Evolutionary conservation across 2,329 filamentous ascomycete species (phyloP).

Genomic region (Pseudogymnoascus destructans): DNA sequence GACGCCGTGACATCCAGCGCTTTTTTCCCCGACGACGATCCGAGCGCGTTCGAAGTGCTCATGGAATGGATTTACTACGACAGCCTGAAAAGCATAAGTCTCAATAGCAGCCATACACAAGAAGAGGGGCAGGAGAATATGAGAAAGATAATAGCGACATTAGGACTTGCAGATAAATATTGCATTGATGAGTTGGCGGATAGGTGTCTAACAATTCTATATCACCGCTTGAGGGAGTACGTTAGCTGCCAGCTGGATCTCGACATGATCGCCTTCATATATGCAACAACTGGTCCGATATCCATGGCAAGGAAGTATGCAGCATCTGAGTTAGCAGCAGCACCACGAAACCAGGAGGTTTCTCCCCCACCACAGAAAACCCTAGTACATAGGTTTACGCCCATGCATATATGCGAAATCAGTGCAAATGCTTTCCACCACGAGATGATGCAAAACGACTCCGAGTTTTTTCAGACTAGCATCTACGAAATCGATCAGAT

Average conservation of each 20-base stretch:
- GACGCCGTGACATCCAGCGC: slow-evolving; percentile 10
- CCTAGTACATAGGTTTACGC: too few relatives aligned
- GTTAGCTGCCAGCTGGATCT: background rate
- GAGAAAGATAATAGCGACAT: background rate
- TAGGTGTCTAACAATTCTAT: background rate
- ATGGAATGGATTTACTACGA: slow-evolving; percentile 14
- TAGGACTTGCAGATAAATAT: background rate
- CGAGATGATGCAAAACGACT: too few relatives aligned
- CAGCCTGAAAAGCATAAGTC: background rate
- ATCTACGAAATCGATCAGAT: too few relatives aligned
- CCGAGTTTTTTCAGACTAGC: too few relatives aligned
- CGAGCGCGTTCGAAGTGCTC: slow-evolving; percentile 13
- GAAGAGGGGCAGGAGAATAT: background rate
- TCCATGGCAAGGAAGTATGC: background rate
- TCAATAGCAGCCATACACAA: background rate
- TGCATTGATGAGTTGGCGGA: background rate
- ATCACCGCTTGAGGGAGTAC: background rate
- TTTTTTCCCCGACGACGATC: slow-evolving; percentile 13
- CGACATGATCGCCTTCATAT: background rate
- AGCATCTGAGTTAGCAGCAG: background rate
- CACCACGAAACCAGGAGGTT: too few relatives aligned
- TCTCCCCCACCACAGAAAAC: too few relatives aligned
- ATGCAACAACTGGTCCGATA: background rate
- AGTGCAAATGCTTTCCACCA: too few relatives aligned
- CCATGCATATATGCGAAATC: too few relatives aligned